Percentiles rank a stretch among this genome's conserved stretches.
These are phyloP conservation scores for Funneliformis geosporum DNA, from an alignment of 192 early-diverging fungal species.

Conservation along the genomic window DNA sequence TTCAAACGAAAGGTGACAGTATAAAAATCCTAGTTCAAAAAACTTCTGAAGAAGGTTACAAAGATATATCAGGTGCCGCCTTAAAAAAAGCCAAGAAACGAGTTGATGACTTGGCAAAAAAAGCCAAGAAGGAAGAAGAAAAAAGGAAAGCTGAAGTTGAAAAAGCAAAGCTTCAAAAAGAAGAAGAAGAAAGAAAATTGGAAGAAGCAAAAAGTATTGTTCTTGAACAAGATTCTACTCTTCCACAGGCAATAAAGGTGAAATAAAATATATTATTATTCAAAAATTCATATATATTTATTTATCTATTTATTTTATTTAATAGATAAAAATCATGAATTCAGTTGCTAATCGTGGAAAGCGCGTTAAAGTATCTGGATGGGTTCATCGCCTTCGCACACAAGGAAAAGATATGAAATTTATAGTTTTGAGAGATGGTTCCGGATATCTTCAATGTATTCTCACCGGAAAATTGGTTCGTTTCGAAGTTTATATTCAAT, in stretches of 20 bases:
- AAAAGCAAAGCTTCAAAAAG: constrained; percentile 65
- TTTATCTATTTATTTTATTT: too few species aligned
- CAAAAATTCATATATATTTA: not conserved
- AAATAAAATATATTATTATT: not conserved
- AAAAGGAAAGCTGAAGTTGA: constrained; percentile 69
- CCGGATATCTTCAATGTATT: constrained; percentile 92
- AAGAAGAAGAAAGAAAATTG: constrained; percentile 75
- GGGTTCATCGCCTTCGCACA: constrained; percentile 93
- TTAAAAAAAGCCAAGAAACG: constrained; percentile 90
- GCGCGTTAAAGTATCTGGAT: constrained; percentile 87
- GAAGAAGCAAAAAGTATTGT: constrained; percentile 87
- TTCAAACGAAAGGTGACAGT: constrained; percentile 55
- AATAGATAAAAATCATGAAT: constrained; percentile 77
- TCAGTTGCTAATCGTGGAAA: constrained; percentile 63
- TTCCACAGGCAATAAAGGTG: constrained; percentile 74
- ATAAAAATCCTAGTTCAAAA: constrained; percentile 73
- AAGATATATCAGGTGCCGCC: constrained; percentile 80
- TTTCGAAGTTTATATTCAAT: not conserved
- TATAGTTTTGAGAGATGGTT: constrained; percentile 90
- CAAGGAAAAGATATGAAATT: constrained; percentile 99
- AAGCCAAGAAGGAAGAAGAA: constrained; percentile 82
- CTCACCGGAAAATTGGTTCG: constrained; percentile 80
- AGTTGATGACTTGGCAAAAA: constrained; percentile 63
- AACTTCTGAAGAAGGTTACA: constrained; percentile 68
- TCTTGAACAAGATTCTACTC: constrained; percentile 66